Evolutionary conservation across 2,329 filamentous ascomycete species (phyloP).

Genomic region (Stylonectria norvegica): DNA sequence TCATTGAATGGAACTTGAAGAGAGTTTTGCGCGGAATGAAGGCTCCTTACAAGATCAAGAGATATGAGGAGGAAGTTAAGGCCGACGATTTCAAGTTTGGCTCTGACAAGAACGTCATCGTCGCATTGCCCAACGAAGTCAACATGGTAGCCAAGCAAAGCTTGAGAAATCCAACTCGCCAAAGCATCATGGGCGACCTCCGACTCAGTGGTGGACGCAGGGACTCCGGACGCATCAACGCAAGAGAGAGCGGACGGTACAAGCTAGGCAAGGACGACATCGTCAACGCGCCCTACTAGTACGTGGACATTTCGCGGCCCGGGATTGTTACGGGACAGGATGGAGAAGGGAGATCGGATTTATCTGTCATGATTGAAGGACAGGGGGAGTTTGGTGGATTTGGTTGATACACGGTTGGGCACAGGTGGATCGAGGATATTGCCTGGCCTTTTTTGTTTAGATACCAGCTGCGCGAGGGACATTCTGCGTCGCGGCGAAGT

Average conservation of each 20-base stretch:
- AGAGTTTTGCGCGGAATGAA: slow-evolving; percentile 79
- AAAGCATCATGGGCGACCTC: slow-evolving; percentile 76
- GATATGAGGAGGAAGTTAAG: slow-evolving; percentile 92
- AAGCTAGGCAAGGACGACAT: slow-evolving; percentile 79
- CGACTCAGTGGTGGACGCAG: slow-evolving; percentile 46
- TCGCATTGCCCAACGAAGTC: slow-evolving; percentile 93
- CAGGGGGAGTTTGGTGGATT: slow-evolving; percentile 22
- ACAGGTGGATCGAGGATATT: background rate
- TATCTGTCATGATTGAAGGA: slow-evolving; percentile 5
- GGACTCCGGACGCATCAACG: slow-evolving; percentile 51
- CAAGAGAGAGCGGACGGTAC: slow-evolving; percentile 57
- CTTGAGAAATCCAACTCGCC: slow-evolving; percentile 82
- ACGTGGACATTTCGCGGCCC: background rate
- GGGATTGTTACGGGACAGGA: too few species aligned
- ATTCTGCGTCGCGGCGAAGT: slow-evolving; percentile 5
- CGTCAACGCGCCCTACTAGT: slow-evolving; percentile 65
- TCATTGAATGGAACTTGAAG: slow-evolving; percentile 93
- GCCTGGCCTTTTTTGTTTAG: slow-evolving; percentile 19
- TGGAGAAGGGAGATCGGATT: background rate
- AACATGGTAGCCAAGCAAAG: slow-evolving; percentile 91
- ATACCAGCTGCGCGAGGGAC: slow-evolving; percentile 20
- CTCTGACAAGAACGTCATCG: slow-evolving; percentile 96
- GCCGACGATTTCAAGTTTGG: slow-evolving; percentile 98
- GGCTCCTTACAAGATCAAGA: slow-evolving; percentile 93
- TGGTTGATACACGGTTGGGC: slow-evolving; percentile 1